Evolutionary conservation across 2,329 filamentous ascomycete species (phyloP).

Genomic region (Fonsecaea pugnacius): DNA sequence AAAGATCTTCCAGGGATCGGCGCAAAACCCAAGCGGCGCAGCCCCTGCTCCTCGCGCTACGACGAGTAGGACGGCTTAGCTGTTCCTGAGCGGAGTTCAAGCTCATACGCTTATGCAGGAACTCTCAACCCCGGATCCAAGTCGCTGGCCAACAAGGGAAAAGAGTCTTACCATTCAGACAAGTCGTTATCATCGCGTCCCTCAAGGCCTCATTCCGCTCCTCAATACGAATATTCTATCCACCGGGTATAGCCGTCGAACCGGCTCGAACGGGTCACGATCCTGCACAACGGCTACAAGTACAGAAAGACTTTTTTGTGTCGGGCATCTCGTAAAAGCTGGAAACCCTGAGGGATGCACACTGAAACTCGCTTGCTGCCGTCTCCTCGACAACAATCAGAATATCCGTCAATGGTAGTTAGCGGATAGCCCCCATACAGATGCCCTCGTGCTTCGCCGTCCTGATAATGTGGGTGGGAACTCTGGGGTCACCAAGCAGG

Average conservation of each 20-base stretch:
- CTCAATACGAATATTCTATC: conserved; percentile 1
- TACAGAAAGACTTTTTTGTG: background rate
- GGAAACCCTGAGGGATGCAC: background rate
- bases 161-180: conserved; percentile 21
- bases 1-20: conserved; percentile 14
- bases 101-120: conserved; percentile 33
- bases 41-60: background rate
- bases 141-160: conserved; percentile 15
- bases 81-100: conserved; percentile 10
- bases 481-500: background rate
- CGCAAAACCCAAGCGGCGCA: conserved; percentile 1
- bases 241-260: conserved; percentile 26
- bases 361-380: conserved; percentile 24
- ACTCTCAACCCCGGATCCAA: conserved; percentile 18
- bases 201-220: background rate
- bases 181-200: background rate
- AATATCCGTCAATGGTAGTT: conserved; percentile 22
- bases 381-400: conserved; percentile 21
- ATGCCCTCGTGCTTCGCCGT: background rate
- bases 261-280: conserved; percentile 14
- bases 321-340: conserved; percentile 1
- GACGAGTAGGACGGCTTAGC: background rate
- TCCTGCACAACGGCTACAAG: background rate
- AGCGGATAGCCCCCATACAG: conserved; percentile 17
- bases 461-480: background rate